These are phyloP conservation scores for Osmanthus fragrans DNA, from an alignment of 257 asterid species.

Conservation along the genomic window DNA sequence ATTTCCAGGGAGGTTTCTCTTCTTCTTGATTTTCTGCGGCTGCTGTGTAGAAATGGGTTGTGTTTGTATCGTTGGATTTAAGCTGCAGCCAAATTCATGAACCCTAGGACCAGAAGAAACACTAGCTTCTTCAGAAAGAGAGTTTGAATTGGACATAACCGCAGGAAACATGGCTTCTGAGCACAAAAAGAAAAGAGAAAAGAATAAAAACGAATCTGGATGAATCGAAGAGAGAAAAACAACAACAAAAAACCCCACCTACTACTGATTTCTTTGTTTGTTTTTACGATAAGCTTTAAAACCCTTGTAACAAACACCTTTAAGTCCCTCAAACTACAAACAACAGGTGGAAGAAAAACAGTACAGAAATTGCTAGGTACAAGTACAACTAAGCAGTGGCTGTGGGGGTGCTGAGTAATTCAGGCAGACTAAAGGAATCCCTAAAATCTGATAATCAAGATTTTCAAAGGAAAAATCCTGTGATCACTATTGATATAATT, in stretches of 20 bases:
- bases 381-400: slow-evolving; percentile 24
- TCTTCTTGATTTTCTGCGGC: slow-evolving; percentile 63
- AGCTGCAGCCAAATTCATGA: slow-evolving; percentile 43
- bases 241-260: slow-evolving; percentile 12
- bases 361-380: slow-evolving; percentile 29
- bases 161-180: slow-evolving; percentile 48
- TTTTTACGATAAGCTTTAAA: slow-evolving; percentile 4
- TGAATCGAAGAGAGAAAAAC: slow-evolving; percentile 14
- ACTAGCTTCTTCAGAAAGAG: slow-evolving; percentile 53
- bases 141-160: slow-evolving; percentile 44
- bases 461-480: not conserved
- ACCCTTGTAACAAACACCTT: slow-evolving; percentile 43
- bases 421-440: slow-evolving; percentile 1
- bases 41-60: slow-evolving; percentile 33
- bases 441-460: slow-evolving; percentile 9
- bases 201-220: too few species aligned
- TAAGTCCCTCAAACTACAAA: slow-evolving; percentile 36
- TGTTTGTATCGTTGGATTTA: slow-evolving; percentile 44
- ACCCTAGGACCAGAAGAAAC: slow-evolving; percentile 50
- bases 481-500: slow-evolving; percentile 34
- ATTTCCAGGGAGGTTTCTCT: slow-evolving; percentile 82
- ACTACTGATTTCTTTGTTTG: slow-evolving; percentile 16
- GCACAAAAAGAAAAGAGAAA: slow-evolving; percentile 5
- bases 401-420: slow-evolving; percentile 3
- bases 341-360: slow-evolving; percentile 44